A percentile compares a stretch with the other conserved stretches of the same genome.
phyloP scores from a whole-genome alignment of 169 alveolate species.

The Babesia divergens region DNA sequence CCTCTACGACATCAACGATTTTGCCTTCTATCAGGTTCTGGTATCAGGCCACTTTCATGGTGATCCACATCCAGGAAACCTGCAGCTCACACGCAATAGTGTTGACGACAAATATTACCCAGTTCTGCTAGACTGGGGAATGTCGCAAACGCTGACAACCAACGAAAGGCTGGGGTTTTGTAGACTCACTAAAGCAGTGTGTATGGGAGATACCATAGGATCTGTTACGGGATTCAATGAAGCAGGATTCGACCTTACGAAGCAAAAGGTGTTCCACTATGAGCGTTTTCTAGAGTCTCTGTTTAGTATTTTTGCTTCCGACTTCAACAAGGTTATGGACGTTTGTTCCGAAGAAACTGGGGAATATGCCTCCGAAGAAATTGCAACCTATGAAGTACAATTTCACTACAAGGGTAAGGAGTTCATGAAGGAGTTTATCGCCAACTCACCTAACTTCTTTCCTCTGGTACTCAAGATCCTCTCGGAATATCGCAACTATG shows the following conservation, averaged over 20 bases:
- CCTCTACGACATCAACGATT: conserved; percentile 72
- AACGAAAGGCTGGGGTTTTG: conserved; percentile 43
- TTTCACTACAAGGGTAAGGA: conserved; percentile 14
- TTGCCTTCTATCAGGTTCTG: conserved; percentile 71
- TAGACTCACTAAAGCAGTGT: conserved; percentile 19
- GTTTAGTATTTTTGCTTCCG: conserved; percentile 32
- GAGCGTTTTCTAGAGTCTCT: conserved; percentile 50
- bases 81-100: conserved; percentile 68
- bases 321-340: conserved; percentile 36
- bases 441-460: conserved; percentile 56
- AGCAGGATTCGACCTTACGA: conserved; percentile 33
- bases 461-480: conserved; percentile 54
- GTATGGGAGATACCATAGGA: conserved; percentile 47
- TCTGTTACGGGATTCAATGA: conserved; percentile 48
- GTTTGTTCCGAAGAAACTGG: conserved; percentile 8
- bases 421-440: conserved; percentile 33
- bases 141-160: conserved; percentile 33
- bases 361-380: too few species aligned
- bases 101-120: conserved; percentile 47
- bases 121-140: conserved; percentile 65
- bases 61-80: conserved; percentile 91
- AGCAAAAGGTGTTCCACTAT: conserved; percentile 20
- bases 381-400: too few species aligned
- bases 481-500: conserved; percentile 55
- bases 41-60: conserved; percentile 83